Evolutionary conservation across 176 grass and related monocot species (phyloP).

Genomic region (Chloris gayana): DNA sequence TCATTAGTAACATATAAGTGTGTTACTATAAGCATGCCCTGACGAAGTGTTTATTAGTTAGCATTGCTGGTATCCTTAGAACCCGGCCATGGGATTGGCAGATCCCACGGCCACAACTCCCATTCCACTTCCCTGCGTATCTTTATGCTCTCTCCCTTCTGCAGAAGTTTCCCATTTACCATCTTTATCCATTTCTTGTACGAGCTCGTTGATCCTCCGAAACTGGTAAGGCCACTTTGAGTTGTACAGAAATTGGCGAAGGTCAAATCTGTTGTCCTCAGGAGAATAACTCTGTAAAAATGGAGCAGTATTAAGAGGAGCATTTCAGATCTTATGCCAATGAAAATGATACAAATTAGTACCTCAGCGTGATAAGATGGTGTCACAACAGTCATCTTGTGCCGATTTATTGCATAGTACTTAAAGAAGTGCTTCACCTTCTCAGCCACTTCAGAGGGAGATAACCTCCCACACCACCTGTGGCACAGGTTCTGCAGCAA

Average conservation of each 20-base stretch:
- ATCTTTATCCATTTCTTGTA: slow-evolving; percentile 60
- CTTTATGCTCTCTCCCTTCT: slow-evolving; percentile 22
- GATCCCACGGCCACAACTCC: slow-evolving; percentile 73
- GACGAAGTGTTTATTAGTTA: neutral
- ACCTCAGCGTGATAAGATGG: slow-evolving; percentile 98
- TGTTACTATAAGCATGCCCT: no score
- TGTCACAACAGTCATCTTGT: slow-evolving; percentile 98
- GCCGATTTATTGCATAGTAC: slow-evolving; percentile 92
- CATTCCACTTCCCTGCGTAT: slow-evolving; percentile 63
- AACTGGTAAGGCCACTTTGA: slow-evolving; percentile 87
- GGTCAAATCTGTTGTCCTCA: slow-evolving; percentile 91
- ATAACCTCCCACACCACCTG: slow-evolving; percentile 80
- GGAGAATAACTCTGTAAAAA: slow-evolving; percentile 96
- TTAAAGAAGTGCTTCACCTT: slow-evolving; percentile 99
- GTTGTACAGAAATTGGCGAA: slow-evolving; percentile 96
- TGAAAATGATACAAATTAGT: slow-evolving; percentile 3
- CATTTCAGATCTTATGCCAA: neutral
- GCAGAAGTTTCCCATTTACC: slow-evolving; percentile 37
- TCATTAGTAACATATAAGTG: no score
- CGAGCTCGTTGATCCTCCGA: slow-evolving; percentile 85
- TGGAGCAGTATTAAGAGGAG: neutral
- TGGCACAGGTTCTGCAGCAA: slow-evolving; percentile 81
- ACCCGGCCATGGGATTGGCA: slow-evolving; percentile 67
- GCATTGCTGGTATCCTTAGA: slow-evolving; percentile 32
- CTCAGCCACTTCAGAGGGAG: slow-evolving; percentile 87